Evolutionary conservation across 1,139 yeast species (phyloP).

Genomic region (Candida mesenterica): DNA sequence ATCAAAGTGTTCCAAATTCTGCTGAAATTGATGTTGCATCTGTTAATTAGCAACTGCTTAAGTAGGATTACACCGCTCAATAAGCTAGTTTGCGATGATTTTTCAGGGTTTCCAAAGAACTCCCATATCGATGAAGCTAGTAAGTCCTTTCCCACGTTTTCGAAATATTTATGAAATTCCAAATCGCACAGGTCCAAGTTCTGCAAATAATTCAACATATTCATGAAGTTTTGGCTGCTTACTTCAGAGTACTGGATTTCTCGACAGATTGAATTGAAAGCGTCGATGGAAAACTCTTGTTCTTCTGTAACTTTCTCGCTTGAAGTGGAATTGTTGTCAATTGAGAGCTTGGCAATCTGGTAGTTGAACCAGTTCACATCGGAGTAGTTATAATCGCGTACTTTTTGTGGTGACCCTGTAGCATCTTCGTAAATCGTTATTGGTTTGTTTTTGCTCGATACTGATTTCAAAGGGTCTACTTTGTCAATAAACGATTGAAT

Average conservation of each 20-base stretch:
- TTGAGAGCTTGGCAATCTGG: slow-evolving; percentile 30
- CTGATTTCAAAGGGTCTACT: slow-evolving; percentile 40
- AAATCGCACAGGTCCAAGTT: slow-evolving; percentile 18
- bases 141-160: slow-evolving; percentile 22
- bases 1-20: slow-evolving; percentile 26
- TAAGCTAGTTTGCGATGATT: slow-evolving; percentile 12
- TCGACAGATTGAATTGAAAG: slow-evolving; percentile 21
- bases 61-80: slow-evolving; percentile 33
- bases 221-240: slow-evolving; percentile 18
- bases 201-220: slow-evolving; percentile 26
- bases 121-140: slow-evolving; percentile 31
- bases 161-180: slow-evolving; percentile 25
- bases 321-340: slow-evolving; percentile 9
- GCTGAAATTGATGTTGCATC: slow-evolving; percentile 19
- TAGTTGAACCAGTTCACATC: slow-evolving; percentile 44
- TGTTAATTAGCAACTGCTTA: slow-evolving; percentile 35
- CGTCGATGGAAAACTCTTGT: slow-evolving; percentile 17
- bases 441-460: slow-evolving; percentile 34
- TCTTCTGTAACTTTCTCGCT: slow-evolving; percentile 7
- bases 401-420: slow-evolving; percentile 36
- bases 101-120: slow-evolving; percentile 17
- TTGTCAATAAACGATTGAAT: slow-evolving; percentile 39
- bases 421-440: slow-evolving; percentile 41
- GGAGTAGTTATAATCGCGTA: slow-evolving; percentile 29
- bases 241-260: slow-evolving; percentile 12